Conservation (phyloP, 163 green algal species). For the Chlorella variabilis region DNA sequence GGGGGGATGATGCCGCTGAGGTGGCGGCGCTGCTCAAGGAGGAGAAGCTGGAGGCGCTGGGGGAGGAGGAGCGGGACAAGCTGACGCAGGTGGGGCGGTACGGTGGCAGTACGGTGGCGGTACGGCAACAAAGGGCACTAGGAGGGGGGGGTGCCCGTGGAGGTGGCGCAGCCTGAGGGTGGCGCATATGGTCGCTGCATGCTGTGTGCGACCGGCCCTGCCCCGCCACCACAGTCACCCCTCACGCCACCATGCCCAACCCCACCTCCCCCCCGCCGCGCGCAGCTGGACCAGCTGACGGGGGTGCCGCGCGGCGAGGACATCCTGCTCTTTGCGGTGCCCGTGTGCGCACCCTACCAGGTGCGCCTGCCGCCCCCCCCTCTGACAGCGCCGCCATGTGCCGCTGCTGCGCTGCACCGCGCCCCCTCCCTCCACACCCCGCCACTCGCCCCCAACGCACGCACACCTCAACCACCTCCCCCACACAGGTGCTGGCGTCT, state of each 20-base stretch:
- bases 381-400: no score
- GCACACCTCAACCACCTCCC: no score
- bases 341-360: slow-evolving; percentile 90
- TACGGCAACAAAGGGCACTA: no score
- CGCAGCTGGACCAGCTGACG: slow-evolving; percentile 85
- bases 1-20: slow-evolving; percentile 47
- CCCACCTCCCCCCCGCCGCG: not conserved
- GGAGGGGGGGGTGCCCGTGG: not conserved
- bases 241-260: not conserved
- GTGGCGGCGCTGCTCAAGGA: slow-evolving; percentile 67
- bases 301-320: slow-evolving; percentile 76
- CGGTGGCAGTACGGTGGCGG: no score
- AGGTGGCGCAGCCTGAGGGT: no score
- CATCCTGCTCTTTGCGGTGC: slow-evolving; percentile 87
- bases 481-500: slow-evolving; percentile 52
- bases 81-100: slow-evolving; percentile 48
- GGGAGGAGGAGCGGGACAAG: slow-evolving; percentile 63
- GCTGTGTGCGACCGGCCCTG: no score
- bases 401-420: no score
- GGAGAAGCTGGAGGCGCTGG: slow-evolving; percentile 67
- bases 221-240: no score
- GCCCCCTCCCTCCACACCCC: not conserved
- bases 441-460: not conserved
- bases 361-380: no score
- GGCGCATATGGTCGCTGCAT: no score